Evolutionary conservation across 2,329 filamentous ascomycete genomes (phyloP), one percentile per base, ranked within the genome.

Genomic region (Fusarium sp.): DNA sequence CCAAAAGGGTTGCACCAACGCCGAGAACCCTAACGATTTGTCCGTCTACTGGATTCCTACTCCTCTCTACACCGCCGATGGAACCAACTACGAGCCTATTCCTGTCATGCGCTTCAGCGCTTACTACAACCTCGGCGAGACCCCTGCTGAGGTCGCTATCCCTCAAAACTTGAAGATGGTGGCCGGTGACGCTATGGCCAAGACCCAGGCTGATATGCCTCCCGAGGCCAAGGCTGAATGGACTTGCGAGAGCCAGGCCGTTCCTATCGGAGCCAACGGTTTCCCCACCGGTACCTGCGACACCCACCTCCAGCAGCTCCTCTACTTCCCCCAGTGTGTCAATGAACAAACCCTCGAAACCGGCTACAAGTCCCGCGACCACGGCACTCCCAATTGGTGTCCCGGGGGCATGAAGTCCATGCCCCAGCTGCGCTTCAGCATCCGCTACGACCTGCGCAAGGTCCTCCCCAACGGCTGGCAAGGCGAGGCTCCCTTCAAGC

Each of bases 11-110:
- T 85, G 83, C 77, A 81, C 82, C 12, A 81, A 78, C 11, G 80
- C 77, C 18, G 75, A 83, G 64, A 85, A 85, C 74, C 80, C 82
- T 22, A 85, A 85, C 57, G 83, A 85, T 60, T 74, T 83, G 2
- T 83, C 81, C 0, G 75, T 79, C 6, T 85, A 85, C 77, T 85
- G 80, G 83, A 77, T 80, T 1, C 83, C 82, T 0, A 84, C 83
- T 0, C 79, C 81, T 7, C 77, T 81, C 3, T 80, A 79, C 69
- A 79, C 78, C 10, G 69, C 72, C 40, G 70, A 78, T 24, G 76
- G 77, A 37, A 72, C 63, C n/a, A 75, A 76, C 37, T 80, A 71
- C 10, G 76, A 77, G 18, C 69, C 72, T 14, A 79, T 79, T 14
- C 78, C 70, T 56, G 74, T 75, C 49, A 72, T 67, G 57, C 79